Conservation (phyloP, 805 yeast species). For the Cyberlindnera maritima region DNA sequence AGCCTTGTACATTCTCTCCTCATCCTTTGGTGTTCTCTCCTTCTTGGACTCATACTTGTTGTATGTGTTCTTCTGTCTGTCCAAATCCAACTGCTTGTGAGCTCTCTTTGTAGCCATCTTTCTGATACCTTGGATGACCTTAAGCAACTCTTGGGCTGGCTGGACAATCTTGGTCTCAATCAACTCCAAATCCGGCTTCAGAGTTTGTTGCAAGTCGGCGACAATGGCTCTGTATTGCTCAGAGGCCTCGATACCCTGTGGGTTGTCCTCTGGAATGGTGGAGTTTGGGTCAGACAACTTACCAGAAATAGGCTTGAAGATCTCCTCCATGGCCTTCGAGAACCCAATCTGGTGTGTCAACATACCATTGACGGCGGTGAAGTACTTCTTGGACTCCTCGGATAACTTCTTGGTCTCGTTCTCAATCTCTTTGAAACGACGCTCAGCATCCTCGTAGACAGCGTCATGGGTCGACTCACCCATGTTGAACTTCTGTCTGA, state of each 20-base stretch:
- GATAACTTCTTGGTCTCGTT: constrained; percentile 83
- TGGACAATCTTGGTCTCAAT: constrained; percentile 85
- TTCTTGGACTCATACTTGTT: constrained; percentile 77
- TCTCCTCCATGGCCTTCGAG: constrained; percentile 92
- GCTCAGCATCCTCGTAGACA: constrained; percentile 92
- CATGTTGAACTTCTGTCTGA: constrained; percentile 90
- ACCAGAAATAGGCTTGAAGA: constrained; percentile 95
- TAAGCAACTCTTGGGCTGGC: constrained; percentile 89
- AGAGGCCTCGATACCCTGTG: constrained; percentile 93
- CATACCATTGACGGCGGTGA: constrained; percentile 91
- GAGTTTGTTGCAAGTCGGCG: constrained; percentile 74
- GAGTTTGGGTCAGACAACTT: constrained; percentile 87
- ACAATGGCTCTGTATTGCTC: constrained; percentile 90
- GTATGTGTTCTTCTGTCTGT: constrained; percentile 70
- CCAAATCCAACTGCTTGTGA: constrained; percentile 92
- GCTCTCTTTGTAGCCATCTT: constrained; percentile 95
- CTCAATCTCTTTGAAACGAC: constrained; percentile 92
- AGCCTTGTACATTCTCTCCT: constrained; percentile 82
- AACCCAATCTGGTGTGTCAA: constrained; percentile 90
- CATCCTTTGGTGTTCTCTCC: constrained; percentile 84
- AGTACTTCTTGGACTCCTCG: constrained; percentile 87
- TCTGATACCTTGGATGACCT: constrained; percentile 76
- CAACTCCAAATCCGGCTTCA: constrained; percentile 90
- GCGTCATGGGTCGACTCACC: constrained; percentile 77
- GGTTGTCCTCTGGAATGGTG: constrained; percentile 86